These are phyloP conservation scores for Monosporozyma aquatica DNA, from an alignment of 805 yeast genomes.

Conservation along the genomic window DNA sequence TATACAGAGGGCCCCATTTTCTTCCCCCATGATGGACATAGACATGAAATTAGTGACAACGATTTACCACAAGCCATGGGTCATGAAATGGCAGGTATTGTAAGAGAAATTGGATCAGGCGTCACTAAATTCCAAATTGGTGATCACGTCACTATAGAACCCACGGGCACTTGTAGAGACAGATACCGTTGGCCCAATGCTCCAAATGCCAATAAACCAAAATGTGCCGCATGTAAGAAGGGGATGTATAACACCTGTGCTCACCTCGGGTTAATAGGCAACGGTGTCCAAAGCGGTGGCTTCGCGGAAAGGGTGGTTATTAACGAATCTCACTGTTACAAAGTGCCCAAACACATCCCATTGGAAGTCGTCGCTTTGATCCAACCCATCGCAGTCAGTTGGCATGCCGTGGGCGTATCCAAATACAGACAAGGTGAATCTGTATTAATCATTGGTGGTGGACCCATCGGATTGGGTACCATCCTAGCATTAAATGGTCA, in stretches of 20 bases:
- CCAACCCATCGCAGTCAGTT: slow-evolving; percentile 47
- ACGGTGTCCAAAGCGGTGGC: slow-evolving; percentile 52
- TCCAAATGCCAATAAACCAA: slow-evolving; percentile 19
- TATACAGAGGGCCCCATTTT: slow-evolving; percentile 51
- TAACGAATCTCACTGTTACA: slow-evolving; percentile 32
- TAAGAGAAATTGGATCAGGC: slow-evolving; percentile 37
- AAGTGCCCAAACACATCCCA: slow-evolving; percentile 37
- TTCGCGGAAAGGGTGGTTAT: slow-evolving; percentile 42
- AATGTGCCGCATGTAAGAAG: slow-evolving; percentile 42
- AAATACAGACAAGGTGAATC: slow-evolving; percentile 37
- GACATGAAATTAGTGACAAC: slow-evolving; percentile 32
- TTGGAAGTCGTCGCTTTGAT: slow-evolving; percentile 48
- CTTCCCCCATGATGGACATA: slow-evolving; percentile 35
- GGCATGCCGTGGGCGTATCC: slow-evolving; percentile 50
- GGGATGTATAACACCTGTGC: slow-evolving; percentile 49
- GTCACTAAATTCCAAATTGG: slow-evolving; percentile 41
- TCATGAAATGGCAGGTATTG: slow-evolving; percentile 45
- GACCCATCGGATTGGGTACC: slow-evolving; percentile 56
- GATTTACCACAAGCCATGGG: slow-evolving; percentile 42
- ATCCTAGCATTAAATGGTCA: slow-evolving; percentile 48
- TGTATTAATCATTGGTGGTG: slow-evolving; percentile 49
- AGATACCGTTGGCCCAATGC: slow-evolving; percentile 33
- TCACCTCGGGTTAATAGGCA: slow-evolving; percentile 41
- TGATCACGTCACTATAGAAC: slow-evolving; percentile 55
- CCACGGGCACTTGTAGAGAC: slow-evolving; percentile 50